Evolutionary conservation across 345 rosid species (phyloP).

Genomic region (Sonneratia caseolaris): DNA sequence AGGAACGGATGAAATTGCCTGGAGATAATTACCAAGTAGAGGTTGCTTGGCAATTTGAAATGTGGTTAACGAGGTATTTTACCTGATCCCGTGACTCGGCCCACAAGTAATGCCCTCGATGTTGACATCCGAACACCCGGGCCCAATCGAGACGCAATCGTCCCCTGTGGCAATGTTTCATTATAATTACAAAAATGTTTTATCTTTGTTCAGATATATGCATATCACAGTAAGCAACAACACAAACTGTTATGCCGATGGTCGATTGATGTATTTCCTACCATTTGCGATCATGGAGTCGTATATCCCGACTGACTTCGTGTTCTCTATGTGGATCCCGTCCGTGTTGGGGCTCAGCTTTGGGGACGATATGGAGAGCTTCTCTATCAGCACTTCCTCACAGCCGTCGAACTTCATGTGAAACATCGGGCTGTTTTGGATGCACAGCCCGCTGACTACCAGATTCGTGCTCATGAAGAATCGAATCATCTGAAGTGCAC

Average conservation of each 20-base stretch:
- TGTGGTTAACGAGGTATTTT: background rate
- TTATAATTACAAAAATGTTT: too few species aligned
- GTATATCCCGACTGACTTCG: conserved; percentile 67
- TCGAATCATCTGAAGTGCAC: conserved; percentile 51
- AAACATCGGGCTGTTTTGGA: conserved; percentile 89
- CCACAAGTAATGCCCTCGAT: conserved; percentile 74
- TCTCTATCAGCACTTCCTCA: conserved; percentile 59
- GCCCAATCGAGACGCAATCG: conserved; percentile 76
- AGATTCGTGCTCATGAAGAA: conserved; percentile 94
- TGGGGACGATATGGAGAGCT: conserved; percentile 62
- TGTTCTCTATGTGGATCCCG: conserved; percentile 80
- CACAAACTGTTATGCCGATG: too few species aligned
- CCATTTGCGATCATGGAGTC: conserved; percentile 73
- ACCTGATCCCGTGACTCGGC: conserved; percentile 95
- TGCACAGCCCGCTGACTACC: conserved; percentile 50
- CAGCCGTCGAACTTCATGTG: conserved; percentile 98
- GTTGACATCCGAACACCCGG: conserved; percentile 64
- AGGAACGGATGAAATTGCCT: background rate
- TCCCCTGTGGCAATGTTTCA: conserved; percentile 41
- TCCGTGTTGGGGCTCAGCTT: conserved; percentile 95
- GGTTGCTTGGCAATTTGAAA: too few species aligned
- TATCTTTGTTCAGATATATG: background rate
- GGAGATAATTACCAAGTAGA: too few species aligned
- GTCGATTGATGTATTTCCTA: conserved; percentile 12
- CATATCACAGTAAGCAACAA: background rate